Percentiles rank a stretch among this genome's conserved stretches.
Evolutionary conservation across 148 eudicot genomes (phyloP).

Genomic region (Polygonum aviculare): DNA sequence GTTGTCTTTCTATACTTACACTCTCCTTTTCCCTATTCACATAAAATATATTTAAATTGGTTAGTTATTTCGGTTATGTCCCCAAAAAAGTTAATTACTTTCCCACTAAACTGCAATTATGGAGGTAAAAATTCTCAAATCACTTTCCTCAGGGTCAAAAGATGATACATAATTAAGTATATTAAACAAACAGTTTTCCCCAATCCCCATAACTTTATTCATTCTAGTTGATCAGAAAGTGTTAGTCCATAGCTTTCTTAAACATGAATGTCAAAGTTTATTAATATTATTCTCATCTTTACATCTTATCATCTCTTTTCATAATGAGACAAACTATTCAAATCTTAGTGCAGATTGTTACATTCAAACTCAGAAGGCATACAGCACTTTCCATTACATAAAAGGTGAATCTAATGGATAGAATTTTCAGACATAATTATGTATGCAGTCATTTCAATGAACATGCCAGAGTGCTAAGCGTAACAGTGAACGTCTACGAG

Average conservation of each 20-base stretch:
- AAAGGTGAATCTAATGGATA: not conserved
- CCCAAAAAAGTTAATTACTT: not conserved
- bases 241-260: constrained; percentile 1
- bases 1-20: not conserved
- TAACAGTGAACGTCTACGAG: not conserved
- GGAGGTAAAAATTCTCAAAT: not conserved
- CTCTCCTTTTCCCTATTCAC: not conserved
- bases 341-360: not conserved
- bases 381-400: not conserved
- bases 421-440: constrained; percentile 4
- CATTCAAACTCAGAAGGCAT: not conserved
- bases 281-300: not conserved
- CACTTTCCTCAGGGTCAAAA: not conserved
- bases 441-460: constrained; percentile 4
- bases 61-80: constrained; percentile 6
- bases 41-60: not conserved
- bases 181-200: not conserved
- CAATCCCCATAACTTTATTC: constrained; percentile 3
- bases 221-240: not conserved
- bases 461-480: not conserved
- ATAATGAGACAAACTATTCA: not conserved
- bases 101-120: not conserved
- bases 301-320: not conserved
- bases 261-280: not conserved
- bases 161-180: not conserved